Evolutionary conservation across 345 rosid species (phyloP).

Genomic region (Laguncularia racemosa): DNA sequence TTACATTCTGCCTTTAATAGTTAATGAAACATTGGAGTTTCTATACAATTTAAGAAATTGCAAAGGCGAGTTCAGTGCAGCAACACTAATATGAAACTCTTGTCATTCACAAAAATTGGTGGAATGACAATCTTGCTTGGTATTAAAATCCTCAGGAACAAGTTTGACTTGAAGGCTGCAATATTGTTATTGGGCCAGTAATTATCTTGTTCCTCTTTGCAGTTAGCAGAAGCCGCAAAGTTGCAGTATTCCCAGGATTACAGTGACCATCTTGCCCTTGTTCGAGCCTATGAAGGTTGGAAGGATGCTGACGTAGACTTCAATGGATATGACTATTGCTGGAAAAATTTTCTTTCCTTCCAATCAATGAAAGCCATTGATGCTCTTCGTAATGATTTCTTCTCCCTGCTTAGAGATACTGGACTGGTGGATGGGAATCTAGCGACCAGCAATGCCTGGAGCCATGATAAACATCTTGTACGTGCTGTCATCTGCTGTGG

Average conservation of each 20-base stretch:
- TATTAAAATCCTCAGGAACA: not conserved
- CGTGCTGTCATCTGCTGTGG: conserved; percentile 88
- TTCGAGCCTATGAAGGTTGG: conserved; percentile 88
- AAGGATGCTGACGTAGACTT: conserved; percentile 61
- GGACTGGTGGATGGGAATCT: conserved; percentile 59
- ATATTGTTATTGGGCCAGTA: not conserved
- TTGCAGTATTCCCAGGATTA: conserved; percentile 66
- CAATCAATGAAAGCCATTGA: conserved; percentile 91
- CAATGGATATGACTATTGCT: conserved; percentile 77
- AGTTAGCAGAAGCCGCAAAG: conserved; percentile 92
- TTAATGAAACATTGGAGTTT: too few species aligned
- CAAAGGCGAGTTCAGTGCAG: too few species aligned
- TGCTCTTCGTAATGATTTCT: conserved; percentile 77
- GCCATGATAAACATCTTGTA: conserved; percentile 46
- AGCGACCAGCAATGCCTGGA: conserved; percentile 40
- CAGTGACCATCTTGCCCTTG: conserved; percentile 90
- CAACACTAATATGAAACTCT: too few species aligned
- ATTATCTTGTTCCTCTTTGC: conserved; percentile 15
- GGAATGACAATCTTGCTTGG: too few species aligned
- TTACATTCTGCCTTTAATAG: too few species aligned
- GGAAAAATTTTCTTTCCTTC: conserved; percentile 79
- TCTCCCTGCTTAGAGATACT: conserved; percentile 68
- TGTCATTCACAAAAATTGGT: too few species aligned
- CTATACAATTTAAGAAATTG: too few species aligned
- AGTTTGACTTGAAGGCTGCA: not conserved